Conservation (phyloP, 208 protist genomes). For the Acanthamoeba pearcei region DNA sequence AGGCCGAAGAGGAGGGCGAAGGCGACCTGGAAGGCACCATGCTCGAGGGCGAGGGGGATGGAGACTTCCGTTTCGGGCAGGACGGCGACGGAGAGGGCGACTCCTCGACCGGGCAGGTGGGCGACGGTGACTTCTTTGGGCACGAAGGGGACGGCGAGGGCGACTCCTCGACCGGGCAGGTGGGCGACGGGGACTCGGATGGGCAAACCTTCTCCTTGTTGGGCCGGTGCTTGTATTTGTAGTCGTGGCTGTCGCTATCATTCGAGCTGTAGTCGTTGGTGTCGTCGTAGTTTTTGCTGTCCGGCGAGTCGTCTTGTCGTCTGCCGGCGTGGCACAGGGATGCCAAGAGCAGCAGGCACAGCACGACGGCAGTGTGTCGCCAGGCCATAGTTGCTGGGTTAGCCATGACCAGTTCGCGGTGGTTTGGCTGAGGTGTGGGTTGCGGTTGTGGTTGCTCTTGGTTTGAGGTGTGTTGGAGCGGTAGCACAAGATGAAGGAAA, state of each 20-base stretch:
- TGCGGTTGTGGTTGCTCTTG: too few species aligned
- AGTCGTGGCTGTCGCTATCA: neutral
- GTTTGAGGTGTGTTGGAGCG: too few species aligned
- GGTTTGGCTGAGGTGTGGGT: too few species aligned
- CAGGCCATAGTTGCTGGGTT: too few species aligned
- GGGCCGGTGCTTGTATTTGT: neutral
- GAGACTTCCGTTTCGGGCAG: neutral
- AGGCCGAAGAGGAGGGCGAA: neutral
- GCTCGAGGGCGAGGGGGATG: neutral
- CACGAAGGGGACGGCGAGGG: neutral
- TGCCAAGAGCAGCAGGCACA: too few species aligned
- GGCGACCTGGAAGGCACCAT: neutral
- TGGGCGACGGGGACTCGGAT: neutral
- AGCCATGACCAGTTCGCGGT: too few species aligned
- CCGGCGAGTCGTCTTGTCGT: neutral
- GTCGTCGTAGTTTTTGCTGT: neutral
- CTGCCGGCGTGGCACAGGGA: neutral
- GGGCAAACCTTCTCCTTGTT: neutral
- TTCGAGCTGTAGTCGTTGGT: too few species aligned
- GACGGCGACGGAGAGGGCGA: neutral
- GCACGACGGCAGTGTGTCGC: too few species aligned
- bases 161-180: neutral
- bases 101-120: too few species aligned
- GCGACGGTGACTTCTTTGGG: neutral
- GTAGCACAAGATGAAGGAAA: too few species aligned